Base-by-base conservation (phyloP, 176 grass and related monocot species). In the Leersia perrieri region DNA sequence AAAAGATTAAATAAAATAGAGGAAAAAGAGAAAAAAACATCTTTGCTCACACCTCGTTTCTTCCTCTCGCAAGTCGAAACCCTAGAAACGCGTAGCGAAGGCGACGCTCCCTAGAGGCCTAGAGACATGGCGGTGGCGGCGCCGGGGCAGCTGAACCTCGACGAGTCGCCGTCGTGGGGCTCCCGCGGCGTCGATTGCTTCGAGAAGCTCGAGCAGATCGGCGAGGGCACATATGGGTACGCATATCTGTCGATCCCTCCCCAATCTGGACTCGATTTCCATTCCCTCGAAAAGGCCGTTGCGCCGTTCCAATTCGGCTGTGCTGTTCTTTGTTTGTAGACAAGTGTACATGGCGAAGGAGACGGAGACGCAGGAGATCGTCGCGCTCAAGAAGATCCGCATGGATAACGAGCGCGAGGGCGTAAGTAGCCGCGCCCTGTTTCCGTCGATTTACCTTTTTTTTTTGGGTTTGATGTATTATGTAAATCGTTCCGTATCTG, bases 341-440 rank as follows among this genome's bases (percentile, higher is more conserved):
- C 92, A 95, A 79, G 96, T 93, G 13, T 95, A 90, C 71, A 98
- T 95, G 96, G 96, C 96, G 78, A 94, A 90, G 82, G 96, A 98
- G 75, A 91, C 49, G 30, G 81, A 67, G 63, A 93, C 90, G 1
- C 80, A 92, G 53, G 96, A 95, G 72, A 98, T 95, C 47, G 96
- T 98, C 41, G 96, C 90, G 61, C 75, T 95, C 49, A 98, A 95
- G 88, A 98, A 98, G 86, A 98, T 98, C 81, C 87, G 92, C 82
- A 95, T 91, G 90, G 88, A 93, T 51, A 98, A 95, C 86, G 90
- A 98, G 84, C 91, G 96, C 76, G 88, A 98, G 80, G 96, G 96
- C 51, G 78, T 70, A 40, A 60, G 78, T 70, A 28, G 38, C 65
- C 33, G 22, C 2, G 65, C 10, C 0, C 45, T 38, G 44, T 30